A percentile compares a stretch with the other conserved stretches of the same genome.
Evolutionary conservation across 163 green algal genomes (phyloP).

Genomic region (Scenedesmus sp.): DNA sequence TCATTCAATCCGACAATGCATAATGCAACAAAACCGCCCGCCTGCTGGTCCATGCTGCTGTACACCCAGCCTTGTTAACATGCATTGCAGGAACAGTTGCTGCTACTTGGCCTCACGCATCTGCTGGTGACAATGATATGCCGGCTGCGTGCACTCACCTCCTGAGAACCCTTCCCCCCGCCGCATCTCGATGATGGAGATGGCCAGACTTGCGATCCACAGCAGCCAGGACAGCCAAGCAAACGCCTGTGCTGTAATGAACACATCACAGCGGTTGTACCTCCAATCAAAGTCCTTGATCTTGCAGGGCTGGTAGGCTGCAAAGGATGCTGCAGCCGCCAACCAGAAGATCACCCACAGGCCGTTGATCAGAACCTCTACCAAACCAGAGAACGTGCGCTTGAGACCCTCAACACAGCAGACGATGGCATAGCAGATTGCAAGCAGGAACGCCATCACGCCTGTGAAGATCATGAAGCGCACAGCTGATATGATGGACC

Average conservation of each 20-base stretch:
- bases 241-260: slow-evolving; percentile 47
- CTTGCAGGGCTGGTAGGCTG: slow-evolving; percentile 35
- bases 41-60: too few species aligned
- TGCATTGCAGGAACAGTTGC: neutral
- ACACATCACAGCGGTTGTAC: slow-evolving; percentile 36
- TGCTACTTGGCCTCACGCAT: neutral
- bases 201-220: slow-evolving; percentile 44
- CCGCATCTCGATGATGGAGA: slow-evolving; percentile 47
- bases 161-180: slow-evolving; percentile 46
- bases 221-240: slow-evolving; percentile 56
- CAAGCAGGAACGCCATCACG: slow-evolving; percentile 45
- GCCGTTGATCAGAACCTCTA: slow-evolving; percentile 47
- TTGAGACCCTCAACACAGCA: slow-evolving; percentile 53
- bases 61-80: neutral
- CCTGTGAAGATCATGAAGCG: slow-evolving; percentile 58
- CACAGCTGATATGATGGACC: slow-evolving; percentile 17
- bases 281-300: neutral
- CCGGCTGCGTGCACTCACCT: neutral
- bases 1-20: too few species aligned
- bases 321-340: slow-evolving; percentile 40
- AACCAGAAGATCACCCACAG: slow-evolving; percentile 59
- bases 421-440: slow-evolving; percentile 49
- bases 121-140: neutral
- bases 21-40: too few species aligned
- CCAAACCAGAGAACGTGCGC: slow-evolving; percentile 45